Conservation (phyloP, 495 filamentous ascomycete genomes). For the Aspergillus cavernicola region DNA sequence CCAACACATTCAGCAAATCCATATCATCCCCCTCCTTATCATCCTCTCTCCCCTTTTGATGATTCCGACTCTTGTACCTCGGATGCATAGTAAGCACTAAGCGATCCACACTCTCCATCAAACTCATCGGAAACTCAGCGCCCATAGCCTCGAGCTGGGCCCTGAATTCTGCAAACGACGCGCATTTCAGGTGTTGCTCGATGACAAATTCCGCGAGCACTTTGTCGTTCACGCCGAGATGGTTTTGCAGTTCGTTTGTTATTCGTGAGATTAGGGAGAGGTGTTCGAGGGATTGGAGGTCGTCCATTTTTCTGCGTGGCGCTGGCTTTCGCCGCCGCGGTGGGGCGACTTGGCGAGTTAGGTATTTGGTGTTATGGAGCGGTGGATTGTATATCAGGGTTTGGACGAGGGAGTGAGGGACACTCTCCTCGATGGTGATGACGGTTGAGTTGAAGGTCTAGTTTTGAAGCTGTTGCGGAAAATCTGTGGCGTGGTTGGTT, state of each 20-base stretch:
- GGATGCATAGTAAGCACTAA: slow-evolving; percentile 88
- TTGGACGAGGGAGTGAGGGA: background rate
- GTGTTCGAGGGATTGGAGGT: slow-evolving; percentile 83
- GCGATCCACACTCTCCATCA: slow-evolving; percentile 88
- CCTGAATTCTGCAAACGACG: slow-evolving; percentile 64
- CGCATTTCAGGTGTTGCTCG: slow-evolving; percentile 77
- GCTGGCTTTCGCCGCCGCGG: background rate
- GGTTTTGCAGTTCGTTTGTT: slow-evolving; percentile 89
- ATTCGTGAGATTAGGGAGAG: slow-evolving; percentile 93
- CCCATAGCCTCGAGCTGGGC: slow-evolving; percentile 67
- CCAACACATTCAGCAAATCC: slow-evolving; percentile 45
- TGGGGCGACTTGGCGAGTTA: background rate
- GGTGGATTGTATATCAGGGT: background rate
- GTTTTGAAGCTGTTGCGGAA: slow-evolving; percentile 27
- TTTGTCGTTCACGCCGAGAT: slow-evolving; percentile 89
- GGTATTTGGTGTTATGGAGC: background rate
- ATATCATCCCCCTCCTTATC: slow-evolving; percentile 25
- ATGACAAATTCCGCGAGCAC: slow-evolving; percentile 95
- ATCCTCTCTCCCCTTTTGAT: slow-evolving; percentile 25
- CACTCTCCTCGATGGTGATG: background rate
- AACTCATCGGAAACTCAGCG: slow-evolving; percentile 82
- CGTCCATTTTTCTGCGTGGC: slow-evolving; percentile 68
- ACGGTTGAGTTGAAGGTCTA: background rate
- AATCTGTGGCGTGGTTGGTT: slow-evolving; percentile 33
- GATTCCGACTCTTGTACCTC: slow-evolving; percentile 58